Evolutionary conservation across 257 asterid genomes (phyloP).

Genomic region (Fraxinus anomala): DNA sequence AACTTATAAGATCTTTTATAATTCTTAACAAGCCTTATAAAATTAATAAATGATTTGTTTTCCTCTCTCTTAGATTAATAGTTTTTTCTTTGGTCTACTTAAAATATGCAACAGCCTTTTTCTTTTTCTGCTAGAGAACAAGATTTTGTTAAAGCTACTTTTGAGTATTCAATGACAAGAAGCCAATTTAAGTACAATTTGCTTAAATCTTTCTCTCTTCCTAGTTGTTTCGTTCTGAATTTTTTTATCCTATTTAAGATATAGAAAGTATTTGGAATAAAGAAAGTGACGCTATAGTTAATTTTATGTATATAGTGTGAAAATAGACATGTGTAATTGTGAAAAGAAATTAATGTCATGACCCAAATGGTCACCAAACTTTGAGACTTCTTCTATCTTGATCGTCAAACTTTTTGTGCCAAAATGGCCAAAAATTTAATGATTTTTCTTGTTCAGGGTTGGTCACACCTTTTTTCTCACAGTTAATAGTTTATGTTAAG

Average conservation of each 20-base stretch:
- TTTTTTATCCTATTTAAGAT: background rate
- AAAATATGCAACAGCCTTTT: slow-evolving; percentile 13
- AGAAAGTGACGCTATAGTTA: background rate
- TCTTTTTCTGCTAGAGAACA: slow-evolving; percentile 28
- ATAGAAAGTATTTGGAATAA: background rate
- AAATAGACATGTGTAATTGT: too few relatives aligned
- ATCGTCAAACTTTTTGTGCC: background rate
- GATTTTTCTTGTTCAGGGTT: background rate
- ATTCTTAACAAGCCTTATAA: too few relatives aligned
- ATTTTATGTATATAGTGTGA: too few relatives aligned
- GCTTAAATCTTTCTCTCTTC: too few relatives aligned
- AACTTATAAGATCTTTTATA: too few relatives aligned
- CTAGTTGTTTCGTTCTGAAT: background rate
- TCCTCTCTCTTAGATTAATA: background rate
- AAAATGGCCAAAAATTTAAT: background rate
- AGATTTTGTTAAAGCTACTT: slow-evolving; percentile 29
- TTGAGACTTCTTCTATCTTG: background rate
- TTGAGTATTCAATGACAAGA: slow-evolving; percentile 19
- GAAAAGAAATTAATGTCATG: too few relatives aligned
- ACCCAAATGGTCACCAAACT: background rate
- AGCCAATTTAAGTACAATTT: slow-evolving; percentile 20
- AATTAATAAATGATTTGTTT: too few relatives aligned
- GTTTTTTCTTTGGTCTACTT: background rate
- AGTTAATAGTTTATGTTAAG: background rate
- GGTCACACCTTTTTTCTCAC: too few relatives aligned